Evolutionary conservation across 1,284 basidiomycete species (phyloP).

Genomic region (Coniophora puteana): DNA sequence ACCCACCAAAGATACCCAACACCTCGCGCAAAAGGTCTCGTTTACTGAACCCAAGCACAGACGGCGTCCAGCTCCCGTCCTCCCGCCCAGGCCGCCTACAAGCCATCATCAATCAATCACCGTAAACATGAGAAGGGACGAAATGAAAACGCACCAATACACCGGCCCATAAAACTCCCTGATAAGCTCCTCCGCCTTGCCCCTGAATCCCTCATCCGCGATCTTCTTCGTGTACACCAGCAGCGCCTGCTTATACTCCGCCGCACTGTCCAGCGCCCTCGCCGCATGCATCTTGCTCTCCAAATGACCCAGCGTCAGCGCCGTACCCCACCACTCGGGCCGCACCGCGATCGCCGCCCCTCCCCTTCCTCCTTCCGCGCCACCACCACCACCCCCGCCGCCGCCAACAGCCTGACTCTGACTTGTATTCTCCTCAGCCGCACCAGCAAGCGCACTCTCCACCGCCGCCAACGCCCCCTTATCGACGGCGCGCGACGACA

Average conservation of each 20-base stretch:
- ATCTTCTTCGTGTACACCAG: constrained; percentile 77
- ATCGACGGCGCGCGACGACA: constrained; percentile 49
- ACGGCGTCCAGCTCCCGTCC: constrained; percentile 65
- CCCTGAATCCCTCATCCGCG: constrained; percentile 81
- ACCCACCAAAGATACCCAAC: constrained; percentile 68
- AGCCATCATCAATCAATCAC: constrained; percentile 3
- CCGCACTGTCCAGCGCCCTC: constrained; percentile 69
- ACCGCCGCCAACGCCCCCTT: constrained; percentile 43
- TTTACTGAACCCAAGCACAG: constrained; percentile 66
- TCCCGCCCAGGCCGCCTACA: constrained; percentile 61
- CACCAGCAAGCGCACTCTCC: constrained; percentile 49
- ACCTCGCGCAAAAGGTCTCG: constrained; percentile 81
- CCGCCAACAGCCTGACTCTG: no score
- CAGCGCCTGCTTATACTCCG: constrained; percentile 78
- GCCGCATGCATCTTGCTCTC: constrained; percentile 78
- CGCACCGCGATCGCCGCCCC: constrained; percentile 37
- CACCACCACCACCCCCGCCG: not conserved
- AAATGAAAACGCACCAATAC: constrained; percentile 63
- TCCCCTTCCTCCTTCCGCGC: no score
- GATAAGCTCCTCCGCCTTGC: constrained; percentile 84
- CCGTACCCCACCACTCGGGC: constrained; percentile 75
- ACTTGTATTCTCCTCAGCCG: constrained; percentile 32
- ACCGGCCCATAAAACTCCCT: constrained; percentile 85
- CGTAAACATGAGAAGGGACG: constrained; percentile 42
- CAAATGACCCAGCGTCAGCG: constrained; percentile 79